Evolutionary conservation across 129 eudicot genomes (phyloP).

Genomic region (Tanacetum coccineum): DNA sequence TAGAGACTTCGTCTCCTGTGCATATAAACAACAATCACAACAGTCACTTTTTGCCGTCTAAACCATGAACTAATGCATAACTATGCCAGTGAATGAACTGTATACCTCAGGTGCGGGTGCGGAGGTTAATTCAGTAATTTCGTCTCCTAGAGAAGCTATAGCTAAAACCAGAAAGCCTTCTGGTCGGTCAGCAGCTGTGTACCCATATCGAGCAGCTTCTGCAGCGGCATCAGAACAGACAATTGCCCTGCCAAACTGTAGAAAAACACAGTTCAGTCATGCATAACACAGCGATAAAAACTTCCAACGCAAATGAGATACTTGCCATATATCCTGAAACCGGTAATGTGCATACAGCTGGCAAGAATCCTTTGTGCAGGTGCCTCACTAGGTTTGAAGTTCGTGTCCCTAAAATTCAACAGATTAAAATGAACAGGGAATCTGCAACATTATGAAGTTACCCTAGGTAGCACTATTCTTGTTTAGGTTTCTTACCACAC

Average conservation of each 20-base stretch:
- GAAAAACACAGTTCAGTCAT: neutral
- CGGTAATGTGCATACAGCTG: slow-evolving; percentile 66
- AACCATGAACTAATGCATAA: neutral
- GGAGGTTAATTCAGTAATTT: slow-evolving; percentile 37
- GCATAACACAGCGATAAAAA: neutral
- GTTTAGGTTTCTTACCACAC: slow-evolving; percentile 63
- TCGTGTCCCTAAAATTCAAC: slow-evolving; percentile 49
- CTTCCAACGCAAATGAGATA: neutral
- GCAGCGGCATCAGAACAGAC: slow-evolving; percentile 94
- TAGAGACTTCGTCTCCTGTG: slow-evolving; percentile 47
- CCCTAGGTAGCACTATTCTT: neutral
- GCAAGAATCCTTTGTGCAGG: no score
- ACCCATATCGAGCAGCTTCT: slow-evolving; percentile 82
- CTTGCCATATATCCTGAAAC: slow-evolving; percentile 86
- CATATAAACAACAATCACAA: no score
- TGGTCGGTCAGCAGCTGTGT: slow-evolving; percentile 75
- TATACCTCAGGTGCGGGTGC: slow-evolving; percentile 36
- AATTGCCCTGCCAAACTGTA: slow-evolving; percentile 83
- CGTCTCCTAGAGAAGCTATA: slow-evolving; percentile 66
- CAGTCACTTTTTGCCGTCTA: no score
- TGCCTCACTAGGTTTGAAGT: slow-evolving; percentile 82
- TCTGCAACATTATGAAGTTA: neutral
- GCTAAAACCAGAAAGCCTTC: slow-evolving; percentile 88
- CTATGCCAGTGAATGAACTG: no score
- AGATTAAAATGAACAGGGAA: neutral